Evolutionary conservation across 1,284 basidiomycete genomes (phyloP), one percentile per base, ranked within the genome.

Genomic region (Psilocybe mexicana): DNA sequence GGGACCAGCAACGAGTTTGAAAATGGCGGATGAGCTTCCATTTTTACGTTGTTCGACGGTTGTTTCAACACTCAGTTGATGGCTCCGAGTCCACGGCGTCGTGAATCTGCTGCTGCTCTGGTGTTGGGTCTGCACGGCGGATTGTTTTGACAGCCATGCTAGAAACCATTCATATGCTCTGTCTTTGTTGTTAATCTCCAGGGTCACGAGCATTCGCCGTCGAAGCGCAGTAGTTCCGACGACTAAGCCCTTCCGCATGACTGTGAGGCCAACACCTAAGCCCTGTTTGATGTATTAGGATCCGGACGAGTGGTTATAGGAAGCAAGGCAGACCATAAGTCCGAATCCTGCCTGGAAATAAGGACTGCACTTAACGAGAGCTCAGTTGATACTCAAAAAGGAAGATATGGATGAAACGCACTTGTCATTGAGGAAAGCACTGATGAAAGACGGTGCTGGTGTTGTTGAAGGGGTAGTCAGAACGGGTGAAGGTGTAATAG

Each of bases 181-280:
- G 72, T 99, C 97, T 69, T 96, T 94, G 67, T 96, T 98, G 52
- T 93, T 94, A 65, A 99, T 95, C 76, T 99, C 97, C 48, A 99
- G 85, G 4, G 94, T 91, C 44, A 99, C 95, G 51, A 99, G 87
- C 78, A 99, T 82, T 33, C 96, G 86, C 25, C 97, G 82, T 58
- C 93, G 94, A 43, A 96, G 86, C 35, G 90, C 81, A 2, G 83
- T 86, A 4, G 90, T 83, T 18, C 87, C 89, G 14, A 93, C 75
- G 8, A 88, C 83, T 23, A 87, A 69, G 30, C 86, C 86, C 68
- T 90, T 84, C 14, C 94, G 86, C 43, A 96, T 79, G 26, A 82
- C 79, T 2, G 90, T 89, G 1, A 95, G 76, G 40, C 83, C 92
- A 18, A 95, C 91, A 18, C 94, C 94, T 42, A 97, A 79, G 24